A percentile compares a stretch with the other conserved stretches of the same genome.
phyloP scores from a whole-genome alignment of 2,329 filamentous ascomycete species.

The Cadophora sp. region DNA sequence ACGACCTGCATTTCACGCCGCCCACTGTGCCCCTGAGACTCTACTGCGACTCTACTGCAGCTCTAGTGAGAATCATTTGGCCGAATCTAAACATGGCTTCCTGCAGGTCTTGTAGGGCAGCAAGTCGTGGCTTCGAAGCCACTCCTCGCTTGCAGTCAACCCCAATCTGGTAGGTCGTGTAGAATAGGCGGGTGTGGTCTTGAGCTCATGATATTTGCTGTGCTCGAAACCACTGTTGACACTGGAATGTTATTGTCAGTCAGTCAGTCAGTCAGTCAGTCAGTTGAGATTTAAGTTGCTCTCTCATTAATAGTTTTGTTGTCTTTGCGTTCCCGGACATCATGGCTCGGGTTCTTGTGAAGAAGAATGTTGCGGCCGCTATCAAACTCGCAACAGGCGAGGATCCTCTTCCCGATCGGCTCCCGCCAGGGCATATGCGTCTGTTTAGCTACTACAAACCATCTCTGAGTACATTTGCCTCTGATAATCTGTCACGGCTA shows the following conservation, averaged over 20 bases:
- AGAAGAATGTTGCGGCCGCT: constrained; percentile 7
- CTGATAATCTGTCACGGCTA: not conserved
- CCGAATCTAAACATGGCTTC: no score
- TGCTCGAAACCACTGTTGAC: not conserved
- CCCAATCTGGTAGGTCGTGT: no score
- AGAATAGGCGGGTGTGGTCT: no score
- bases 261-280: no score
- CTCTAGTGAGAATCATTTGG: no score
- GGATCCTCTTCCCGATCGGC: constrained; percentile 1
- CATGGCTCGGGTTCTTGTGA: constrained; percentile 20
- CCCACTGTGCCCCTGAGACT: no score
- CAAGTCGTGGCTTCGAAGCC: not conserved
- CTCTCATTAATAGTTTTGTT: not conserved
- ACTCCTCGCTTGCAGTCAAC: no score
- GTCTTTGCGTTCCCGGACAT: not conserved
- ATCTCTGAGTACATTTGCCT: not conserved
- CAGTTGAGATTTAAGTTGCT: not conserved
- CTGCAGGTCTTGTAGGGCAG: not conserved
- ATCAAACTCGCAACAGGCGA: constrained; percentile 9
- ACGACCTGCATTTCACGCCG: no score
- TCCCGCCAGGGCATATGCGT: not conserved
- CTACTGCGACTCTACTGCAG: no score
- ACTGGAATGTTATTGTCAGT: not conserved
- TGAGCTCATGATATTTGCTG: no score
- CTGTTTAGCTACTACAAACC: constrained; percentile 12